These are phyloP conservation scores for Guyanaporus albipodus DNA, from an alignment of 768 basidiomycete species.

Conservation along the genomic window DNA sequence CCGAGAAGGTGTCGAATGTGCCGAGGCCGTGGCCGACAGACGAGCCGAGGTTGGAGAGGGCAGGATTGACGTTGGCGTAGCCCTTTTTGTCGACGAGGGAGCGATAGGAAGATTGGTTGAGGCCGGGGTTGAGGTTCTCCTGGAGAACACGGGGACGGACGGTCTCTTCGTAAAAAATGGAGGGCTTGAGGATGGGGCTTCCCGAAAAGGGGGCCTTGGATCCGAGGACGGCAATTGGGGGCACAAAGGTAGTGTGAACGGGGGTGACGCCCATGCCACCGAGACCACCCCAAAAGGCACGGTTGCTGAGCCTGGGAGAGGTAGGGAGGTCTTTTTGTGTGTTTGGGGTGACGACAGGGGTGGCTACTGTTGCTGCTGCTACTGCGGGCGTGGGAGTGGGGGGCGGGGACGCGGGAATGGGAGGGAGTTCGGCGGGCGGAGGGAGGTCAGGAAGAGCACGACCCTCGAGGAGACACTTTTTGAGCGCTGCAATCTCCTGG, in stretches of 20 bases:
- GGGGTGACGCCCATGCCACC: slow-evolving; percentile 71
- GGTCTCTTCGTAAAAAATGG: slow-evolving; percentile 31
- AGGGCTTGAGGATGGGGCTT: slow-evolving; percentile 29
- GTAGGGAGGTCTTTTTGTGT: slow-evolving; percentile 74
- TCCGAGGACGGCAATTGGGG: slow-evolving; percentile 49
- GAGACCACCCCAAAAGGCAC: slow-evolving; percentile 80
- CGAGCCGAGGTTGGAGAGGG: slow-evolving; percentile 28
- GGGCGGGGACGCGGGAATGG: slow-evolving; percentile 42
- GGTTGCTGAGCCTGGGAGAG: slow-evolving; percentile 48
- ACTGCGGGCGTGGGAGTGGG: slow-evolving; percentile 17
- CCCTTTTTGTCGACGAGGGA: slow-evolving; percentile 31
- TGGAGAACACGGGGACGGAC: slow-evolving; percentile 20
- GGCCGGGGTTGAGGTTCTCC: slow-evolving; percentile 26
- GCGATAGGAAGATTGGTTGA: slow-evolving; percentile 16
- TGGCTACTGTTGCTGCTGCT: too few species aligned
- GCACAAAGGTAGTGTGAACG: slow-evolving; percentile 80
- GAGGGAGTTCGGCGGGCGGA: slow-evolving; percentile 40
- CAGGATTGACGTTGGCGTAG: slow-evolving; percentile 27
- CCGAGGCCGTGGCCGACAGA: slow-evolving; percentile 27
- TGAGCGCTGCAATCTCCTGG: slow-evolving; percentile 70
- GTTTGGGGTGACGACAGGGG: slow-evolving; percentile 58
- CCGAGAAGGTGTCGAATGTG: slow-evolving; percentile 75
- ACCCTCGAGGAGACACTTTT: slow-evolving; percentile 68
- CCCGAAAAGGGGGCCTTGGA: slow-evolving; percentile 22
- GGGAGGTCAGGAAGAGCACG: slow-evolving; percentile 48